phyloP scores from a whole-genome alignment of 2,329 filamentous ascomycete genomes.

The Trichophyton rubrum region DNA sequence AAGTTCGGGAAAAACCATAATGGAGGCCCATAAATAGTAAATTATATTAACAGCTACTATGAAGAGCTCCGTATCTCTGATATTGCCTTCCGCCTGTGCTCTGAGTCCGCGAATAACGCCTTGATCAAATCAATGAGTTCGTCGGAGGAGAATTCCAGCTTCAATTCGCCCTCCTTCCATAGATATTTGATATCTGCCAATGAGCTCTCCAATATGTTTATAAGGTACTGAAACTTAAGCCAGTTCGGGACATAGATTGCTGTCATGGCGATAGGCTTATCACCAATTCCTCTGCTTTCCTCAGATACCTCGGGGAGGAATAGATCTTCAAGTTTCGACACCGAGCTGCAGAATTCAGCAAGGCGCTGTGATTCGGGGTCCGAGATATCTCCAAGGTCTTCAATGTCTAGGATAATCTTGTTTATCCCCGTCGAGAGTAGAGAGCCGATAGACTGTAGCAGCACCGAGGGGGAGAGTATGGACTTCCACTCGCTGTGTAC shows the following conservation, averaged over 20 bases:
- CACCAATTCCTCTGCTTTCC: conserved; percentile 18
- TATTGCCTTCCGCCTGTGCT: conserved; percentile 46
- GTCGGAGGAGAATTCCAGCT: conserved; percentile 48
- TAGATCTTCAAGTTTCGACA: conserved; percentile 44
- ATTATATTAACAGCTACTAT: not conserved
- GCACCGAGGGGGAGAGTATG: conserved; percentile 46
- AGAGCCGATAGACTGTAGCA: conserved; percentile 50
- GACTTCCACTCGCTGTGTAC: conserved; percentile 46
- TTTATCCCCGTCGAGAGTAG: conserved; percentile 45
- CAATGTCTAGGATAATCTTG: conserved; percentile 50
- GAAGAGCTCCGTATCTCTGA: conserved; percentile 39
- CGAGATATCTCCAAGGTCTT: conserved; percentile 52
- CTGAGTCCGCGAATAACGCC: conserved; percentile 52
- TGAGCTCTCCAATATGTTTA: conserved; percentile 50
- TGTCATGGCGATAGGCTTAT: conserved; percentile 37
- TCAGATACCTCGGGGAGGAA: conserved; percentile 38
- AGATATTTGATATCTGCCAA: conserved; percentile 54
- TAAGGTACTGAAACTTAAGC: conserved; percentile 53
- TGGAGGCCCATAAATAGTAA: no score
- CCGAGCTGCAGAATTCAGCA: conserved; percentile 43
- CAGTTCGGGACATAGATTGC: conserved; percentile 51
- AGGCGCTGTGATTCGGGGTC: conserved; percentile 50
- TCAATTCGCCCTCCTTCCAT: conserved; percentile 52
- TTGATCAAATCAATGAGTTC: conserved; percentile 52
- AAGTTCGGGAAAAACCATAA: no score